Conservation (phyloP, 2,329 filamentous ascomycete genomes). For the Esteya vermicola region DNA sequence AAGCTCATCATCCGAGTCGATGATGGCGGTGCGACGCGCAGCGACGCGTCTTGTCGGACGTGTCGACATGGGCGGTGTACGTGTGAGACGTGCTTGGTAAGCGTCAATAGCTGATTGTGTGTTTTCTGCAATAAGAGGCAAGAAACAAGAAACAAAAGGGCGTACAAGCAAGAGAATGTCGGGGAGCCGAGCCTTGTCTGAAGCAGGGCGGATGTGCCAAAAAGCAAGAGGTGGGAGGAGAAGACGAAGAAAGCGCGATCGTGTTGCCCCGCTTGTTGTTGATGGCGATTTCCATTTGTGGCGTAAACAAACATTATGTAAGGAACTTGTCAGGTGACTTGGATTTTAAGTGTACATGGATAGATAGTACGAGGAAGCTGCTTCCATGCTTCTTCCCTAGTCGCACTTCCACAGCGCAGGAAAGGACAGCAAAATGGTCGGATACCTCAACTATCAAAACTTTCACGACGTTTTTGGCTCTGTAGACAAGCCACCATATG, state of each 20-base stretch:
- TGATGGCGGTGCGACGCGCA: conserved; percentile 55
- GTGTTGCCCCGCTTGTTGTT: conserved; percentile 13
- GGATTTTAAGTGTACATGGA: not conserved
- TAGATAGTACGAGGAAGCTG: too few species aligned
- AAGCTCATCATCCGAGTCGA: conserved; percentile 69
- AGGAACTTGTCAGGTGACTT: too few species aligned
- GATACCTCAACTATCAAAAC: conserved; percentile 45
- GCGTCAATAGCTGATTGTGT: not conserved
- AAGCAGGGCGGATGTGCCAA: too few species aligned
- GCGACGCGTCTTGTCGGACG: conserved; percentile 31
- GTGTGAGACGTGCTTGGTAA: not conserved
- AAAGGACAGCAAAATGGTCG: conserved; percentile 3
- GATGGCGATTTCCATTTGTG: conserved; percentile 10
- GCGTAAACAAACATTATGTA: conserved; percentile 12
- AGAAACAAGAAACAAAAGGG: not conserved
- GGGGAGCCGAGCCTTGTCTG: too few species aligned
- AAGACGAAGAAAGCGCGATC: not conserved
- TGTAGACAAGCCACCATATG: conserved; percentile 46
- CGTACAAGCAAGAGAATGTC: too few species aligned
- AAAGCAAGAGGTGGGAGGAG: too few species aligned
- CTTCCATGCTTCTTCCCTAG: too few species aligned
- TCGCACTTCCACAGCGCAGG: too few species aligned
- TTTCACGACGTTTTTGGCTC: conserved; percentile 55
- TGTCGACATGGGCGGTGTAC: conserved; percentile 21
- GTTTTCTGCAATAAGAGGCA: not conserved